Evolutionary conservation across 257 asterid genomes (phyloP).

Genomic region (Avicennia marina): DNA sequence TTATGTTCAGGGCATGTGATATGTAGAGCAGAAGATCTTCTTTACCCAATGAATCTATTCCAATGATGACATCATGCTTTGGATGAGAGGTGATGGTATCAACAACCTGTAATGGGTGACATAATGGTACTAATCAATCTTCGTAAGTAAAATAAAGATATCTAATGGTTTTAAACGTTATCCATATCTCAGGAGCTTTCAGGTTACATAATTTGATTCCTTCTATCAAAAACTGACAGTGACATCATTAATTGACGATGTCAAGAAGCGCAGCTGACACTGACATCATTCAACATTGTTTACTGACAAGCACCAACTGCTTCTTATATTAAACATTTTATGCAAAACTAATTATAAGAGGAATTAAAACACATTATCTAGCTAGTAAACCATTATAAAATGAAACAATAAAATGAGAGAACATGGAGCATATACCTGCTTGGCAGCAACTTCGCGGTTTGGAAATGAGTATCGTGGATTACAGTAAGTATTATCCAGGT

Average conservation of each 20-base stretch:
- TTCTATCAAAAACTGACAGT: not conserved
- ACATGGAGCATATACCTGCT: constrained; percentile 41
- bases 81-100: constrained; percentile 75
- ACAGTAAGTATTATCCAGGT: constrained; percentile 79
- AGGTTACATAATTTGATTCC: not conserved
- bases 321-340: no score
- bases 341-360: no score
- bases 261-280: no score
- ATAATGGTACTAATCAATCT: constrained; percentile 15
- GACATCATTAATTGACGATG: no score
- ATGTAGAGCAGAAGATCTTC: constrained; percentile 78
- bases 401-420: constrained; percentile 6
- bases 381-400: no score
- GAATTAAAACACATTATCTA: no score
- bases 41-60: constrained; percentile 76
- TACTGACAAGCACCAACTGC: no score
- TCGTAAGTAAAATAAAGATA: constrained; percentile 8
- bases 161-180: not conserved
- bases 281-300: no score
- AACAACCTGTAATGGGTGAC: constrained; percentile 47
- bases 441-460: constrained; percentile 70
- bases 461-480: constrained; percentile 69
- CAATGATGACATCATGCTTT: constrained; percentile 66
- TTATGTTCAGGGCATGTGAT: constrained; percentile 50
- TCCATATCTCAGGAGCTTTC: not conserved